Evolutionary conservation across 1,284 basidiomycete genomes (phyloP), one percentile per base, ranked within the genome.

Genomic region (Cryptococcus maquisensis): DNA sequence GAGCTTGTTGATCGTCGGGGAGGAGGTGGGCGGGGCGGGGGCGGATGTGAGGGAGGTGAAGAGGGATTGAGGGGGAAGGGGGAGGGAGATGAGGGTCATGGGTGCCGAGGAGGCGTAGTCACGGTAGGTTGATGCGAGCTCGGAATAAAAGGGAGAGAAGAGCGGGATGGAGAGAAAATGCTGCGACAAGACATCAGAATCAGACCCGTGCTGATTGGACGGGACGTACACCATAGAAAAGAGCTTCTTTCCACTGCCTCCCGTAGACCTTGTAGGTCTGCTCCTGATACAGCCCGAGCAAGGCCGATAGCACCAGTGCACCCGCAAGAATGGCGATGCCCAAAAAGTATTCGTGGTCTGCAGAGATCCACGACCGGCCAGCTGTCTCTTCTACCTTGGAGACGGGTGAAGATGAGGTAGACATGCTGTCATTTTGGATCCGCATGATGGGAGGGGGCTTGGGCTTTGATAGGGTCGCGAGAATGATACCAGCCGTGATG

Each of bases 251-350:
- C 93, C 93, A 97, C 49, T 71, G 64, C 57, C 83, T 85, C 18
- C 85, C 83, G 68, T 92, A 90, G 42, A 73, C 77, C 16, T 78
- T 72, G 69, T 86, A 91, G 5, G 90, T 90, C 73, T 81, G 79
- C 71, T 97, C 94, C 75, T 97, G 94, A 37, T 84, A 83, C 32
- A 96, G 77, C 0, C 94, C 93, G 49, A 97, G 84, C 56, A 89
- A 80, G 0, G 90, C 89, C 2, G 86, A 86, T 35, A 96, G 77
- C 20, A 96, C 66, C 47, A 97, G 82, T 0, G 93, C 90, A 12
- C 86, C 69, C 12, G 82, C 79, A 26, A 96, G 81, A 55, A 95
- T 81, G 13, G 76, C 73, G 28, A 97, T 86, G 2, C 92, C 91
- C 6, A 79, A 81, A 3, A 81, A 66, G 67, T 94, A 95, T 44